Evolutionary conservation across 805 yeast genomes (phyloP).

Genomic region (Ogataea paradorogensis): DNA sequence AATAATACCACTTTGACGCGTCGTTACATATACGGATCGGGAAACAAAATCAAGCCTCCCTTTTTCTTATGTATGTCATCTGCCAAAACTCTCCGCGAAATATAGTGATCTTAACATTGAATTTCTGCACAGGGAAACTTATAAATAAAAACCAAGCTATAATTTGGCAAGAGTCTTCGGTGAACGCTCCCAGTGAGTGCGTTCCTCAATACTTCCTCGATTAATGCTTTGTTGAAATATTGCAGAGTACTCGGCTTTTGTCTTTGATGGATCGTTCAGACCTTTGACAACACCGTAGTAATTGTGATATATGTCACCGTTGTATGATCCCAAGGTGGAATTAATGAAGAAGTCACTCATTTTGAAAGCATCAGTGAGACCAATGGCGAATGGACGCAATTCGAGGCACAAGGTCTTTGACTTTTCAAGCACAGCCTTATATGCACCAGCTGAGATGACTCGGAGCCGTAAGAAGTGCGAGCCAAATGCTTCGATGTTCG

Average conservation of each 20-base stretch:
- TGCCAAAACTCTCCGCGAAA: too few relatives aligned
- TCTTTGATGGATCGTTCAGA: conserved; percentile 46
- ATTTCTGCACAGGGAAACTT: neutral
- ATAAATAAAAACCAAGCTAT: neutral
- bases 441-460: conserved; percentile 48
- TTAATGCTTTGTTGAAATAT: conserved; percentile 37
- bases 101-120: neutral
- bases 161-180: conserved; percentile 22
- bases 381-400: conserved; percentile 67
- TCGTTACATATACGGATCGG: neutral
- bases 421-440: conserved; percentile 39
- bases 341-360: conserved; percentile 77
- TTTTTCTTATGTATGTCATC: too few relatives aligned
- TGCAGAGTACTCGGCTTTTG: conserved; percentile 61
- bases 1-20: conserved; percentile 4
- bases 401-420: conserved; percentile 46
- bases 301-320: conserved; percentile 81
- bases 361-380: conserved; percentile 80
- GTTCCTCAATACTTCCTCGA: conserved; percentile 35
- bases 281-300: conserved; percentile 57
- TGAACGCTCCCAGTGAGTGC: conserved; percentile 26
- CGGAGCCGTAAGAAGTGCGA: conserved; percentile 68
- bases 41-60: conserved; percentile 6
- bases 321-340: conserved; percentile 75
- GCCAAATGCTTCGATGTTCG: conserved; percentile 66